These are phyloP conservation scores for Geranium incanum DNA, from an alignment of 441 rosid genomes.

Conservation along the genomic window DNA sequence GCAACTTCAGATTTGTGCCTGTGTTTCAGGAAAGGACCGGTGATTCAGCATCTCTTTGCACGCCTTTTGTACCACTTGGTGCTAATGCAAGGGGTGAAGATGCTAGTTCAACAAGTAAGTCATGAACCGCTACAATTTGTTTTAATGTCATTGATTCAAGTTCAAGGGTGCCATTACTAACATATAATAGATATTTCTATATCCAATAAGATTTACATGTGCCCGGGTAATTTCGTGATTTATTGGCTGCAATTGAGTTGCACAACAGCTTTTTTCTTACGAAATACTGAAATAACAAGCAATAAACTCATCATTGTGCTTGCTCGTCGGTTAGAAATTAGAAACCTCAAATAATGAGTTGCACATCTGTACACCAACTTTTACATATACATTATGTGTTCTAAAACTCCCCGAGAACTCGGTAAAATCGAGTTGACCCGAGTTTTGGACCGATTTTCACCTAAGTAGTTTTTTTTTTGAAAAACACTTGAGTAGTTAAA, in stretches of 20 bases:
- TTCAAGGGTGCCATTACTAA: not conserved
- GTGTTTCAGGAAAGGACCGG: conserved; percentile 32
- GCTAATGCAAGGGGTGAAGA: conserved; percentile 31
- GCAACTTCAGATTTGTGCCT: too few species aligned
- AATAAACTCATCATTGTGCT: too few species aligned
- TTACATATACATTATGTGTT: too few species aligned
- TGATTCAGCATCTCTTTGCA: conserved; percentile 26
- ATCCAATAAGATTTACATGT: not conserved
- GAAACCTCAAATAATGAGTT: too few species aligned
- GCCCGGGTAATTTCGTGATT: not conserved
- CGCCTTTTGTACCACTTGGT: conserved; percentile 31
- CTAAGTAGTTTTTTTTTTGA: too few species aligned
- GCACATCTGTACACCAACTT: too few species aligned
- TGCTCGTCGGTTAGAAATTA: too few species aligned
- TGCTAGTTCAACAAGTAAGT: conserved; percentile 47
- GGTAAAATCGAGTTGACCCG: too few species aligned
- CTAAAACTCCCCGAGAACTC: too few species aligned
- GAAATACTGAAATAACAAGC: too few species aligned
- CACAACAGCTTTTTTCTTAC: not conserved
- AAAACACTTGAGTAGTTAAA: too few species aligned
- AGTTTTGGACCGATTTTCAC: too few species aligned
- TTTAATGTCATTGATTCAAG: conserved; percentile 5
- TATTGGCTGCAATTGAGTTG: not conserved
- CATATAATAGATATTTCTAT: not conserved
- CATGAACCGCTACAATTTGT: conserved; percentile 13